Conservation (phyloP, 2,329 filamentous ascomycete genomes). For the Neopestalotiopsis rosae region DNA sequence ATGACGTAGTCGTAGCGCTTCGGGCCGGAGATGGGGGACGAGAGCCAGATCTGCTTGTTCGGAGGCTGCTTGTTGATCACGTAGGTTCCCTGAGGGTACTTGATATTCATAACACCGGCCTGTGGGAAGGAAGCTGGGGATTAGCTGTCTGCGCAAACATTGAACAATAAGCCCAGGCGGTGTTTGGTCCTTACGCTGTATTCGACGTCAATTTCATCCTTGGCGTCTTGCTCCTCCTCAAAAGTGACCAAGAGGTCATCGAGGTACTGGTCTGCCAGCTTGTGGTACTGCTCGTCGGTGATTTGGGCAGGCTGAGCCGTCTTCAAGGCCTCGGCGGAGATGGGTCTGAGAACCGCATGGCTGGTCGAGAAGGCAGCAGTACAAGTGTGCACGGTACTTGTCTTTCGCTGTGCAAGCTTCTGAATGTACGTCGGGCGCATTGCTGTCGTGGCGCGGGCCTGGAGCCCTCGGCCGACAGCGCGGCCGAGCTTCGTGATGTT, state of each 20-base stretch:
- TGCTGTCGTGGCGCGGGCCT: slow-evolving; percentile 20
- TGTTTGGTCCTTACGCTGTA: slow-evolving; percentile 71
- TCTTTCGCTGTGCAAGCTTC: slow-evolving; percentile 20
- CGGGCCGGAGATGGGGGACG: slow-evolving; percentile 86
- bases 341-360: slow-evolving; percentile 43
- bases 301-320: slow-evolving; percentile 62
- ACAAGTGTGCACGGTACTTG: slow-evolving; percentile 13
- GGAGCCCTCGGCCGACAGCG: slow-evolving; percentile 39
- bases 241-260: slow-evolving; percentile 61
- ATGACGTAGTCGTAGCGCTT: slow-evolving; percentile 94
- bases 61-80: slow-evolving; percentile 98
- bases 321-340: slow-evolving; percentile 41
- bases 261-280: slow-evolving; percentile 78
- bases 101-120: slow-evolving; percentile 85
- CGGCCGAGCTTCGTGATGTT: slow-evolving; percentile 44
- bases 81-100: slow-evolving; percentile 77
- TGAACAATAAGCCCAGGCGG: background rate
- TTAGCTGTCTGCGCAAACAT: slow-evolving; percentile 8
- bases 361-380: slow-evolving; percentile 37
- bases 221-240: slow-evolving; percentile 76
- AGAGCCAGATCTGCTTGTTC: slow-evolving; percentile 97
- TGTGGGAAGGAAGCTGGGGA: slow-evolving; percentile 40
- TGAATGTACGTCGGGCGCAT: slow-evolving; percentile 24
- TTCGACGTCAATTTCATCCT: slow-evolving; percentile 84
- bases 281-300: slow-evolving; percentile 74